Percentiles rank a stretch among this genome's conserved stretches.
These are phyloP conservation scores for Avena atlantica DNA, from an alignment of 176 grass and related monocot genomes.

Conservation along the genomic window DNA sequence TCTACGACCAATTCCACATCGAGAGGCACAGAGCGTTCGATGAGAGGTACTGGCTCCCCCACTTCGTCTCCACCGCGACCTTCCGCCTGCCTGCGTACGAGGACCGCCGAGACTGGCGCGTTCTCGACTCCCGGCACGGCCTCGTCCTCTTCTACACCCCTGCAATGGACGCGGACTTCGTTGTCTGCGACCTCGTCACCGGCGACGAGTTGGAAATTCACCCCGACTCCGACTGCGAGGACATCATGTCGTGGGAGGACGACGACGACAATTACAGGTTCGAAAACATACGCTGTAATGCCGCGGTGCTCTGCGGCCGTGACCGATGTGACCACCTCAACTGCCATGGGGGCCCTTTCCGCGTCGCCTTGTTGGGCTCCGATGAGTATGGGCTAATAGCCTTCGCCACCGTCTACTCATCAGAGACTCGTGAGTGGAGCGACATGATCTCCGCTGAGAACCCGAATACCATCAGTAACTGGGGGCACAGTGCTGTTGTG, in stretches of 20 bases:
- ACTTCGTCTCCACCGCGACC: not conserved
- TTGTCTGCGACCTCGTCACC: slow-evolving; percentile 12
- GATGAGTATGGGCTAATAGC: too few relatives aligned
- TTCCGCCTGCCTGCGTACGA: not conserved
- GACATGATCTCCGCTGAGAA: not conserved
- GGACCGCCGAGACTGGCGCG: not conserved
- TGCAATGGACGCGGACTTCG: not conserved
- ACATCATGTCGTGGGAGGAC: not conserved
- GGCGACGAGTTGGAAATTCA: not conserved
- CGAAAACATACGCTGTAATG: not conserved
- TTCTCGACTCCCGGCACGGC: not conserved
- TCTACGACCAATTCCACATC: not conserved
- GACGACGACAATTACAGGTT: too few relatives aligned
- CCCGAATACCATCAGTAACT: not conserved
- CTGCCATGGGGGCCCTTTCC: slow-evolving; percentile 15
- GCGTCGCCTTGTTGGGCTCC: not conserved
- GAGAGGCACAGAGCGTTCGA: not conserved
- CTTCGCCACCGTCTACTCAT: not conserved
- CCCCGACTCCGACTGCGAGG: not conserved
- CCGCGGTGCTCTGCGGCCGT: not conserved
- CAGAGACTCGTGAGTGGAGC: slow-evolving; percentile 9
- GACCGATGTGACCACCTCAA: not conserved
- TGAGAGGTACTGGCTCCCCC: not conserved
- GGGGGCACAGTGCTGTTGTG: not conserved
- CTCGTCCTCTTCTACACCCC: slow-evolving; percentile 16